Evolutionary conservation across 2,329 filamentous ascomycete genomes (phyloP), one percentile per base, ranked within the genome.

Genomic region (Trichoderma sp.): DNA sequence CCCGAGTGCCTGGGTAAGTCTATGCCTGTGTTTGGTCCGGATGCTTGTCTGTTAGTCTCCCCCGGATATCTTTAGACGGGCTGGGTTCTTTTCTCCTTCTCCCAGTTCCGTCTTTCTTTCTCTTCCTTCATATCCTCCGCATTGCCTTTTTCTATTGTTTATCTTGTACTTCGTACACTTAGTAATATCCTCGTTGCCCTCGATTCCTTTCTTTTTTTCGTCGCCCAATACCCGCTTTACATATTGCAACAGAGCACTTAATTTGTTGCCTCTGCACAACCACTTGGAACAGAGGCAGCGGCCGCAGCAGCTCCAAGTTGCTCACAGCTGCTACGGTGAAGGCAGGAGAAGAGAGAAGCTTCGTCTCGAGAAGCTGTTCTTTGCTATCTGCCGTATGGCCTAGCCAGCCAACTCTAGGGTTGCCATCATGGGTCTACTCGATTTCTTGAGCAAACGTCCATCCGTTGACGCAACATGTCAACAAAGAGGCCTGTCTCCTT

Each of bases 61-160:
- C 64, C 67, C 68, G 60, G 64, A 64, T 67, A 69, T 69, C 58
- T 69, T 52, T 67, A 58, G 68, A 64, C 58, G 37, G 50, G 37
- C 35, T 19, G 57, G 64, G 39, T 53, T 66, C 57, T 35, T 34
- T 39, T 67, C 67, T 63, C 64, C 57, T 53, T 63, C 64, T 56
- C 22, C 52, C 13, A 29, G 29, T 57, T 37, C 7, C 53, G n/a
- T 58, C 53, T 29, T 58, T 50, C 29, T 50, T 64, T 22, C 63
- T 29, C 50, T 34, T 37, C 39, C 34, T 17, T 54, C 4, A 52
- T 45, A 42, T 15, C 22, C n/a, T 53, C 48, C 48, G 25, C 35
- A 29, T 32, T 54, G 5, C 22, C 4, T 19, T 37, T 35, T 27
- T 19, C 45, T 22, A 15, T 2, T 22, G 1, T 35, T 25, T 22